Conservation (phyloP, 129 eudicot species). For the Centaurea solstitialis region DNA sequence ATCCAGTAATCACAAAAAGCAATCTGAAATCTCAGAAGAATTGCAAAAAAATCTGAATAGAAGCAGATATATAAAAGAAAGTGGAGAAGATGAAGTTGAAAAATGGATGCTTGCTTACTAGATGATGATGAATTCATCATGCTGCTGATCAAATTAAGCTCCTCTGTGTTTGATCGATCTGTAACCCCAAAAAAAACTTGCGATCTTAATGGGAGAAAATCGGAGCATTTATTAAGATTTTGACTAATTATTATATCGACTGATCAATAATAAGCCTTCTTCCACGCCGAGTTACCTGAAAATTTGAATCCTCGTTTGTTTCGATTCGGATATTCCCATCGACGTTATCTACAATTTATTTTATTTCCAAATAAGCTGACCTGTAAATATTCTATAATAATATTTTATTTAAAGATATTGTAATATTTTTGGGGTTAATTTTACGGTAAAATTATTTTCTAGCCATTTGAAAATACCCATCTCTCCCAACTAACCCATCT, state of each 20-base stretch:
- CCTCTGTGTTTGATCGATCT: slow-evolving; percentile 6
- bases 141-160: neutral
- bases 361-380: neutral
- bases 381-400: too few relatives aligned
- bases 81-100: too few relatives aligned
- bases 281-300: slow-evolving; percentile 28
- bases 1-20: neutral
- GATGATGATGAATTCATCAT: slow-evolving; percentile 33
- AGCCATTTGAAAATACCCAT: too few relatives aligned
- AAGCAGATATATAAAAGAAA: neutral
- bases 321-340: slow-evolving; percentile 18
- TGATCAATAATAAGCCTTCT: neutral
- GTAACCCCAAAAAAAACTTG: slow-evolving; percentile 6
- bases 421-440: too few relatives aligned
- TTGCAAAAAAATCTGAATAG: neutral
- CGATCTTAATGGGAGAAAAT: slow-evolving; percentile 3
- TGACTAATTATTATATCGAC: neutral
- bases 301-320: slow-evolving; percentile 12
- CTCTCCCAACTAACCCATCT: too few relatives aligned
- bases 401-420: too few relatives aligned
- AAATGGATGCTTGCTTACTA: slow-evolving; percentile 24
- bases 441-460: too few relatives aligned
- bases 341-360: neutral
- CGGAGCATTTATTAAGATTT: slow-evolving; percentile 10
- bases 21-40: neutral